Percentiles rank a stretch among this genome's conserved stretches.
Evolutionary conservation across 148 eudicot genomes (phyloP).

Genomic region (Simmondsia chinensis): DNA sequence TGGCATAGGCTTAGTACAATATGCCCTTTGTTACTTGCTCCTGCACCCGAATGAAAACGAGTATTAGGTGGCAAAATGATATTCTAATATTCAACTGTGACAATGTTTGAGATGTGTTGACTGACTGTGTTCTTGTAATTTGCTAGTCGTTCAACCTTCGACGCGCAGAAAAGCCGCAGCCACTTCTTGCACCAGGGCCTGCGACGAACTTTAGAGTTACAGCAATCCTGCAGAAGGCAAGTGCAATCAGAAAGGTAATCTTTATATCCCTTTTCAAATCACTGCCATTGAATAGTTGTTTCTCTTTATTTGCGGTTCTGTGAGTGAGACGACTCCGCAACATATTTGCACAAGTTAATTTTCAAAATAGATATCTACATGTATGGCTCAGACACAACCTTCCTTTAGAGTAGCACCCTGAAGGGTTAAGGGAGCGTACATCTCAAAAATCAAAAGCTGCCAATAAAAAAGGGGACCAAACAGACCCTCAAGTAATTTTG

Average conservation of each 20-base stretch:
- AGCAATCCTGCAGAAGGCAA: conserved; percentile 86
- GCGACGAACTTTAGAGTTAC: conserved; percentile 39
- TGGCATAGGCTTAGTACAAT: too few relatives aligned
- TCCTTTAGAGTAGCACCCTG: too few relatives aligned
- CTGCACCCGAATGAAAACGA: neutral
- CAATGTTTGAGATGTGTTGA: neutral
- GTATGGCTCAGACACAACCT: too few relatives aligned
- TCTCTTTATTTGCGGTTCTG: neutral
- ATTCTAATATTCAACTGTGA: neutral
- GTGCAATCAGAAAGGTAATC: conserved; percentile 80
- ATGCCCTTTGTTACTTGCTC: too few relatives aligned
- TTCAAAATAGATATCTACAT: neutral
- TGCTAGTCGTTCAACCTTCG: conserved; percentile 70
- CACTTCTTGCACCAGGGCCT: conserved; percentile 24
- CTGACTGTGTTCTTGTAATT: conserved; percentile 1
- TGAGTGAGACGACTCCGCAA: too few relatives aligned
- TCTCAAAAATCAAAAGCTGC: too few relatives aligned
- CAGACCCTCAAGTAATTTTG: too few relatives aligned
- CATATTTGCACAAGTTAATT: neutral
- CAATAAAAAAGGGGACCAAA: too few relatives aligned
- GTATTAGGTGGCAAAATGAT: too few relatives aligned
- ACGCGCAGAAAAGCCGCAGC: conserved; percentile 37
- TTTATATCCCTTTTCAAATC: neutral
- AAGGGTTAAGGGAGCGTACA: too few relatives aligned
- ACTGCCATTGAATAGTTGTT: too few relatives aligned